Evolutionary conservation across 148 eudicot genomes (phyloP), one percentile per base, ranked within the genome.

Genomic region (Nepenthes mirabilis): DNA sequence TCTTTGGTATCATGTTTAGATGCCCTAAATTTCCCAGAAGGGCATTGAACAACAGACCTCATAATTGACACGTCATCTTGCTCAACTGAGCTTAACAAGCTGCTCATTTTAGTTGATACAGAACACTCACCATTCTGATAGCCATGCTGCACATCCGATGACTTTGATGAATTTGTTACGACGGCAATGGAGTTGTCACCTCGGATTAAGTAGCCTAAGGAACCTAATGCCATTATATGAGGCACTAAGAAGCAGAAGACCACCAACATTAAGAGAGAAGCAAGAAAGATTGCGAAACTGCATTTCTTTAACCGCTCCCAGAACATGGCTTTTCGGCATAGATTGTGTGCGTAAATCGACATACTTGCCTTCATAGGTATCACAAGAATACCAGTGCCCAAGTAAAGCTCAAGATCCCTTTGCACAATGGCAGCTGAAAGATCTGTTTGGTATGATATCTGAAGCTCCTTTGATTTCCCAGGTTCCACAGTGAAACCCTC

Each of bases 311-410:
- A 53, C 59, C 64, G 71, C 11, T 43, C 60, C 93, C 86, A 85
- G 47, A 81, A 65, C 33, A 72, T 43, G 36, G 94, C 71, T 36
- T 78, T 75, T 62, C 75, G 69, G 61, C 88, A 80, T 4, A 72
- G 13, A 60, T 56, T 62, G 59, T 85, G 57, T 77, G 75, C 68
- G 60, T 54, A 57, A 2, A 55, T 48, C 6, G 96, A 80, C 37
- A 83, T 56, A 69, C 77, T 88, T 60, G 83, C 97, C 79, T 76
- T 79, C 90, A 91, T 80, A 2, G 97, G 97, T 70, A 88, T 71
- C 59, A 88, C 88, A 56, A 88, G 72, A 36, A 82, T 78, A 54
- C 88, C 93, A 57, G 75, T 60, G 45, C 69, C 79, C 74, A 85
- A 67, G 64, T 60, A 66, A 64, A 91, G 76, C 71, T 88, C 94